Percentiles rank a stretch among this genome's conserved stretches.
These are phyloP conservation scores for Phylloboletellus chloephorus DNA, from an alignment of 1,284 basidiomycete species.

Conservation along the genomic window DNA sequence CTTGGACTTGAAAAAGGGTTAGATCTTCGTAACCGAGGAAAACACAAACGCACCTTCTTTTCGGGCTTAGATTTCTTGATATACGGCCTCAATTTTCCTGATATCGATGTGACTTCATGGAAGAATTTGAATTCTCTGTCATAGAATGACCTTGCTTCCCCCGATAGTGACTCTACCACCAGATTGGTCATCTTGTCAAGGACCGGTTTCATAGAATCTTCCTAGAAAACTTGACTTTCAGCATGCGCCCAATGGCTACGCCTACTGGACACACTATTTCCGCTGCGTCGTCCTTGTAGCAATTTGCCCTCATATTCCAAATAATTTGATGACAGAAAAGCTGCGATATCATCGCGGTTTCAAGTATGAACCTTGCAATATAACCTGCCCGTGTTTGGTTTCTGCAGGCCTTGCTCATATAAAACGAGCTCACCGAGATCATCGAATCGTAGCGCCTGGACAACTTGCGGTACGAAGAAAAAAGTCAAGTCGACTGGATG, in stretches of 20 bases:
- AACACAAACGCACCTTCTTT: constrained; percentile 70
- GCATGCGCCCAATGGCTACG: neutral
- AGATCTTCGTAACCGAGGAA: neutral
- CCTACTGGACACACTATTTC: constrained; percentile 57
- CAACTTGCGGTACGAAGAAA: constrained; percentile 99
- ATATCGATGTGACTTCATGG: constrained; percentile 94
- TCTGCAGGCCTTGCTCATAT: neutral
- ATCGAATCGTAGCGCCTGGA: constrained; percentile 90
- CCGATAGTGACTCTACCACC: constrained; percentile 83
- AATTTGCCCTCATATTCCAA: constrained; percentile 99
- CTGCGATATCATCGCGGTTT: constrained; percentile 96
- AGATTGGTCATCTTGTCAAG: constrained; percentile 84
- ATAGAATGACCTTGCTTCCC: constrained; percentile 89
- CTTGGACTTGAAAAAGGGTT: constrained; percentile 65
- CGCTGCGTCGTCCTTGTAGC: constrained; percentile 84
- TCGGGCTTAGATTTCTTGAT: constrained; percentile 96
- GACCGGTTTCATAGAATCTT: constrained; percentile 92
- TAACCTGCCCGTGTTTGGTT: constrained; percentile 56
- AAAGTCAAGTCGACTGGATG: constrained; percentile 95
- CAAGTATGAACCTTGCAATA: constrained; percentile 93
- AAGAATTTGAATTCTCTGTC: constrained; percentile 97
- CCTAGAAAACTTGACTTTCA: constrained; percentile 40
- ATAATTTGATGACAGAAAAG: constrained; percentile 99
- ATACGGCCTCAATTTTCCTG: constrained; percentile 94
- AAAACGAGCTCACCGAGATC: constrained; percentile 58